Conservation (phyloP, 1,284 basidiomycete species). For the Cutaneotrichosporon cutaneum region DNA sequence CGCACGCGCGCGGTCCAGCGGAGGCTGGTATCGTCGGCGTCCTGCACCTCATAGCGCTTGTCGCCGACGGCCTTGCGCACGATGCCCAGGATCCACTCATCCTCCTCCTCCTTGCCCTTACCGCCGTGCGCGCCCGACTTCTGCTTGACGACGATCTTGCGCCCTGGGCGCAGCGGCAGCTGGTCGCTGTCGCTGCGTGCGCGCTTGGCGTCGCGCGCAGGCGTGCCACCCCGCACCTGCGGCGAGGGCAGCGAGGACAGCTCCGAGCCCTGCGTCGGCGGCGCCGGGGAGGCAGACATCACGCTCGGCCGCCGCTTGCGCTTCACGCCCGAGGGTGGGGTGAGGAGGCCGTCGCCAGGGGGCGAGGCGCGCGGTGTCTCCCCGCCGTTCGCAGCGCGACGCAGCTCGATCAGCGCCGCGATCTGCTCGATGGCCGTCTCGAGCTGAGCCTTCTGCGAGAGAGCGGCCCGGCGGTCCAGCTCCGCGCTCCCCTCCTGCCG, state of each 20-base stretch:
- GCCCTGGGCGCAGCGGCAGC: conserved; percentile 51
- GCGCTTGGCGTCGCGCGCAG: conserved; percentile 12
- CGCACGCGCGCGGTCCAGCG: conserved; percentile 54
- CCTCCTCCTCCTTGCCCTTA: conserved; percentile 28
- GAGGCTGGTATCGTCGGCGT: conserved; percentile 43
- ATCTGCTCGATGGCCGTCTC: conserved; percentile 46
- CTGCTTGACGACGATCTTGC: conserved; percentile 52
- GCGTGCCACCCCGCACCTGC: conserved; percentile 14
- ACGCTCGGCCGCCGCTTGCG: conserved; percentile 23
- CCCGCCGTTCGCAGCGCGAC: neutral
- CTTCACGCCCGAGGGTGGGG: conserved; percentile 21
- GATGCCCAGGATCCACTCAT: conserved; percentile 54
- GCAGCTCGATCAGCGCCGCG: conserved; percentile 33
- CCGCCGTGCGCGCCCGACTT: conserved; percentile 13
- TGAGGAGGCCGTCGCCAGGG: conserved; percentile 12
- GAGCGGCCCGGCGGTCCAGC: conserved; percentile 18
- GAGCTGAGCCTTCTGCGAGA: conserved; percentile 33
- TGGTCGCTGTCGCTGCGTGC: conserved; percentile 39
- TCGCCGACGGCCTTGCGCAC: conserved; percentile 51
- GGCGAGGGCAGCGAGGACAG: conserved; percentile 28
- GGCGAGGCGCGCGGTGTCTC: conserved; percentile 19
- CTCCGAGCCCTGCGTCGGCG: conserved; percentile 14
- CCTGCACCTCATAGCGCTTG: conserved; percentile 50
- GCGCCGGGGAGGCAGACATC: conserved; percentile 15
- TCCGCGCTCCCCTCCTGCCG: conserved; percentile 14